Percentiles rank a stretch among this genome's conserved stretches.
phyloP scores from a whole-genome alignment of 2,329 filamentous ascomycete species.

The Karstenula rhodostoma region DNA sequence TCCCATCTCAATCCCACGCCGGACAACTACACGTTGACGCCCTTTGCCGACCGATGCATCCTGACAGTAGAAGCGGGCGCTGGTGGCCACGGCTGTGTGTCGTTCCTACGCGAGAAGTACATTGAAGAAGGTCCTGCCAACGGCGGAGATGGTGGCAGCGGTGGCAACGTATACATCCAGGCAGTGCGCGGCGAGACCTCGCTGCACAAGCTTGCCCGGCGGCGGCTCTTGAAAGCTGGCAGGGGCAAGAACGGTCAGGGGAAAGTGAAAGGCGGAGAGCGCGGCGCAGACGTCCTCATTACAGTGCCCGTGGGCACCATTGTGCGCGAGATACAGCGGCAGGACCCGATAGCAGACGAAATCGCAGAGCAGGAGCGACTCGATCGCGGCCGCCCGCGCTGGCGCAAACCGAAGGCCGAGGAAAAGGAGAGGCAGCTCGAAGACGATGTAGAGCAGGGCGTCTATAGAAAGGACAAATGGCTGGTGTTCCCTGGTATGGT shows the following conservation, averaged over 20 bases:
- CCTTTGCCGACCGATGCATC: slow-evolving; percentile 86
- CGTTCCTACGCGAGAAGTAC: slow-evolving; percentile 91
- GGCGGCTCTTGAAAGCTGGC: slow-evolving; percentile 76
- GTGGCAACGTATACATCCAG: slow-evolving; percentile 94
- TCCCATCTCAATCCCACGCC: slow-evolving; percentile 75
- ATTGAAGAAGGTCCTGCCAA: slow-evolving; percentile 89
- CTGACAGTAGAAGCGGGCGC: slow-evolving; percentile 79
- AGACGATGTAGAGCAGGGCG: slow-evolving; percentile 40
- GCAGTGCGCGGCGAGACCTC: slow-evolving; percentile 91
- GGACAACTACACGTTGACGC: slow-evolving; percentile 81
- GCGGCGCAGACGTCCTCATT: slow-evolving; percentile 87
- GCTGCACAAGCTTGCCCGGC: slow-evolving; percentile 85
- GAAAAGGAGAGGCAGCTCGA: slow-evolving; percentile 25
- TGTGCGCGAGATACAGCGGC: slow-evolving; percentile 79
- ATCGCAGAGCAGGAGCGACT: slow-evolving; percentile 50
- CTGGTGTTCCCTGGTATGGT: slow-evolving; percentile 83
- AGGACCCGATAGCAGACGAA: slow-evolving; percentile 79
- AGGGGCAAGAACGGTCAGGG: slow-evolving; percentile 82
- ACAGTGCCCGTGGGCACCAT: slow-evolving; percentile 94
- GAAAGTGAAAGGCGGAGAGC: slow-evolving; percentile 74
- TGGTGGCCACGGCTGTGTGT: slow-evolving; percentile 92
- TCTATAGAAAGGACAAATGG: slow-evolving; percentile 74
- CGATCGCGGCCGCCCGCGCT: slow-evolving; percentile 19
- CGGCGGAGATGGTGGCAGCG: slow-evolving; percentile 90
- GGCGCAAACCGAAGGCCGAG: slow-evolving; percentile 32